phyloP scores from a whole-genome alignment of 352 stramenopile species.

The Globisporangium takayamanum region DNA sequence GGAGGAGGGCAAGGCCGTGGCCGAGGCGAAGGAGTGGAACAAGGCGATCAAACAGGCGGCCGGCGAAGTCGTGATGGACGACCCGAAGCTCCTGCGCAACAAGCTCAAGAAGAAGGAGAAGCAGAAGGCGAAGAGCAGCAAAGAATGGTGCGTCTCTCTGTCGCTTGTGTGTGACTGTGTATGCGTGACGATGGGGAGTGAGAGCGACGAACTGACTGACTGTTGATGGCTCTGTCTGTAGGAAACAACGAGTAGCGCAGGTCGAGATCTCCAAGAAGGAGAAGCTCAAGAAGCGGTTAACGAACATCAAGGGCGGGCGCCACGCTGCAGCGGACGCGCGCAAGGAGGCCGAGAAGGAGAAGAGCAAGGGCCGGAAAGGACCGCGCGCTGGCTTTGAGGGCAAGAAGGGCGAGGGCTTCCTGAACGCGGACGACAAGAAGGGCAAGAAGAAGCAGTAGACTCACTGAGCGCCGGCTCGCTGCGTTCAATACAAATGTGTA shows the following conservation, averaged over 20 bases:
- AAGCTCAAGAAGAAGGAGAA: conserved; percentile 87
- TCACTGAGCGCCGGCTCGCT: conserved; percentile 5
- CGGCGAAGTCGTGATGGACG: conserved; percentile 60
- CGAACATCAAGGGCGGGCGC: conserved; percentile 21
- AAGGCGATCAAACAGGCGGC: conserved; percentile 69
- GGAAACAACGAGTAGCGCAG: conserved; percentile 54
- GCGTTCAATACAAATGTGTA: conserved; percentile 11
- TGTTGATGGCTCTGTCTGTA: conserved; percentile 3
- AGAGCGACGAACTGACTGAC: conserved; percentile 1
- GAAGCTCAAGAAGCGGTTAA: conserved; percentile 50
- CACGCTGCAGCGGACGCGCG: conserved; percentile 14
- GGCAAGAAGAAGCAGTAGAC: conserved; percentile 38
- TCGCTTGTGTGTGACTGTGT: neutral
- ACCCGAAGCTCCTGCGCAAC: conserved; percentile 68
- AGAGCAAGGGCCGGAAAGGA: conserved; percentile 32
- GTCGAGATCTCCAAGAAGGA: conserved; percentile 65
- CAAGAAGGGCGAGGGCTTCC: conserved; percentile 70
- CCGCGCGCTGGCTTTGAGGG: conserved; percentile 72
- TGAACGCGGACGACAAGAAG: conserved; percentile 59
- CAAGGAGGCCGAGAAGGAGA: conserved; percentile 16
- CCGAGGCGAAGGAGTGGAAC: conserved; percentile 60
- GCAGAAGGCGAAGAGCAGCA: conserved; percentile 65
- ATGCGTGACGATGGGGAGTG: neutral
- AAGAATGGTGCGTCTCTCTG: conserved; percentile 41
- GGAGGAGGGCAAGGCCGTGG: conserved; percentile 56